These are phyloP conservation scores for Lyophyllum shimeji DNA, from an alignment of 768 basidiomycete species.

Conservation along the genomic window DNA sequence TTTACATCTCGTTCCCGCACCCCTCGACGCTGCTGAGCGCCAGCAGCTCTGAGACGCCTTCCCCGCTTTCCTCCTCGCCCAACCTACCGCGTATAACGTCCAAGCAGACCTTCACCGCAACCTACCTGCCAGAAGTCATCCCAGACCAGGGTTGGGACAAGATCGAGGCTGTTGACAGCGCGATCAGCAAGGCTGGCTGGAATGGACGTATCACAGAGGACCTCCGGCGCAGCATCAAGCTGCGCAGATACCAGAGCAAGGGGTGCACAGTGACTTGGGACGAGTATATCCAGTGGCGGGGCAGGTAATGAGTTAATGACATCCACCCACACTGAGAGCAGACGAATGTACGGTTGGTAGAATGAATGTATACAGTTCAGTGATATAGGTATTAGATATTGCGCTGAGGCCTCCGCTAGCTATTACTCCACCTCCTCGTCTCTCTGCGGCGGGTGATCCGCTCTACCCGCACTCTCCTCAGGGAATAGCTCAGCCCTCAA, in stretches of 20 bases:
- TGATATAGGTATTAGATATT: slow-evolving; percentile 12
- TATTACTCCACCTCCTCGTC: not conserved
- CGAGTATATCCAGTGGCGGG: slow-evolving; percentile 78
- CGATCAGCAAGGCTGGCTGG: slow-evolving; percentile 94
- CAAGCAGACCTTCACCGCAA: slow-evolving; percentile 73
- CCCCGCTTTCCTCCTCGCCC: slow-evolving; percentile 67
- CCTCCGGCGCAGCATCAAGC: slow-evolving; percentile 68
- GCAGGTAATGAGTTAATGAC: slow-evolving; percentile 10
- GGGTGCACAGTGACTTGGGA: slow-evolving; percentile 69
- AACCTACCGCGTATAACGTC: slow-evolving; percentile 54
- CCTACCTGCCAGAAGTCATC: slow-evolving; percentile 92
- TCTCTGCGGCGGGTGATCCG: not conserved
- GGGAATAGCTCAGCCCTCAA: slow-evolving; percentile 38
- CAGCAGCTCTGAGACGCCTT: slow-evolving; percentile 59
- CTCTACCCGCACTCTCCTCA: not conserved
- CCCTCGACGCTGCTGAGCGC: slow-evolving; percentile 55
- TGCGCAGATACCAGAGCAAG: slow-evolving; percentile 82
- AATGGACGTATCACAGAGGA: slow-evolving; percentile 79
- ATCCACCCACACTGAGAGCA: not conserved
- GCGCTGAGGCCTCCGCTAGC: not conserved
- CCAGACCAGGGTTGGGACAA: slow-evolving; percentile 94
- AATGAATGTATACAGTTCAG: slow-evolving; percentile 10
- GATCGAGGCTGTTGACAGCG: slow-evolving; percentile 86
- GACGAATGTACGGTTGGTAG: slow-evolving; percentile 11
- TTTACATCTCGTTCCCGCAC: slow-evolving; percentile 84